phyloP scores from a whole-genome alignment of 2,329 filamentous ascomycete genomes.

The Pseudogymnoascus sp. region DNA sequence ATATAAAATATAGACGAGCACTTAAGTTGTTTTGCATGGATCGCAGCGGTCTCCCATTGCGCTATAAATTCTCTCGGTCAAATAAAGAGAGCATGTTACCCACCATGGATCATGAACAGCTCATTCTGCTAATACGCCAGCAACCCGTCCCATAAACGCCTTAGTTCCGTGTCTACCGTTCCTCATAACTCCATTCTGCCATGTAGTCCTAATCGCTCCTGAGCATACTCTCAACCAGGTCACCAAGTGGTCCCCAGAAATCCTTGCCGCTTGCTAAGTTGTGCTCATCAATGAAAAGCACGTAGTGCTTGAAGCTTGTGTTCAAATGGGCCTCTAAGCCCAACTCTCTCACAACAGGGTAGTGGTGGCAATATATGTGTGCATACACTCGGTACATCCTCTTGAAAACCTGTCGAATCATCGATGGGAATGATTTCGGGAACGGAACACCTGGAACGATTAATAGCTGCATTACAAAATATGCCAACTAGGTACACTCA shows the following conservation, averaged over 20 bases:
- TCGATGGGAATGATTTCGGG: conserved; percentile 79
- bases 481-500: conserved; percentile 30
- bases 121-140: conserved; percentile 5
- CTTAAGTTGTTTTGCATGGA: background rate
- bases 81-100: background rate
- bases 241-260: conserved; percentile 92
- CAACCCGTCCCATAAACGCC: conserved; percentile 21
- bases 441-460: conserved; percentile 69
- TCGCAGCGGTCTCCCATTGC: background rate
- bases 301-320: conserved; percentile 99
- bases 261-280: conserved; percentile 86
- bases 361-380: conserved; percentile 99
- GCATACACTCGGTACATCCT: conserved; percentile 97
- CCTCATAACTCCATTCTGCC: conserved; percentile 15
- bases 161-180: conserved; percentile 16
- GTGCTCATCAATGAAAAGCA: conserved; percentile 97
- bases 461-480: conserved; percentile 36
- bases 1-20: background rate
- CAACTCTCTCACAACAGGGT: conserved; percentile 89
- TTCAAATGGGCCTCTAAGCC: conserved; percentile 96
- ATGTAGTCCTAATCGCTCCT: conserved; percentile 56
- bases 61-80: background rate
- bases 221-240: conserved; percentile 96
- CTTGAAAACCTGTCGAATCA: conserved; percentile 96
- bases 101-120: background rate